Base-by-base conservation (phyloP, 495 filamentous ascomycete genomes). In the Aspergillus indologenus region DNA sequence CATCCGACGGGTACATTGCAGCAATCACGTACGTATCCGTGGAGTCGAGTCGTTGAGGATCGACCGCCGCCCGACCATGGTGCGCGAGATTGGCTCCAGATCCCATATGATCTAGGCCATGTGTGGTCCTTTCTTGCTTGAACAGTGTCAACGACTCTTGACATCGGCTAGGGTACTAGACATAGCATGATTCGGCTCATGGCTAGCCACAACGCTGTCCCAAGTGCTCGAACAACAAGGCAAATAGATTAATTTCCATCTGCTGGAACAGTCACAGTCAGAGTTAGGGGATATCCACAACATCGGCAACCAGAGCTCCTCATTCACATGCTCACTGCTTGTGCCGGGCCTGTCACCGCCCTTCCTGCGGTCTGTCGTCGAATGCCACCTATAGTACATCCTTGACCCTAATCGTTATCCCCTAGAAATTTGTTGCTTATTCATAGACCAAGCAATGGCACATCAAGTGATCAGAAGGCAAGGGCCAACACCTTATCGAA, bases 401-500 rank as follows among this genome's bases (percentile, higher is more conserved):
- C 2, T 40, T 40, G 5, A 15, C 6, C 34, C 12, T 40, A n/a
- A n/a, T n/a, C n/a, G n/a, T n/a, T n/a, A n/a, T n/a, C n/a, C n/a
- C 34, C 34, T 15, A 8, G 2, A 11, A 11, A 40, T 40, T 2
- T 15, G 12, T 40, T n/a, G 34, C 34, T 47, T 53, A 53, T 20
- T 52, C 17, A 5, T 3, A 15, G 12, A 46, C 52, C 43, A 50
- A 53, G 53, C 48, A 57, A 61, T 17, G 34, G 46, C 15, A 21
- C 26, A 44, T 51, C 55, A 44, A 51, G 55, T 57, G 55, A 53
- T 40, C 54, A n/a, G 26, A 45, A 50, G 18, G 47, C 6, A 17
- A 19, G 40, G 40, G 34, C 12, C 26, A 29, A 46, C 23, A 40
- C 21, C 6, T 18, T 18, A 9, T 45, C 42, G 42, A 50, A 42